phyloP scores from a whole-genome alignment of 106 monocot genomes.

The Gastrodia elata region DNA sequence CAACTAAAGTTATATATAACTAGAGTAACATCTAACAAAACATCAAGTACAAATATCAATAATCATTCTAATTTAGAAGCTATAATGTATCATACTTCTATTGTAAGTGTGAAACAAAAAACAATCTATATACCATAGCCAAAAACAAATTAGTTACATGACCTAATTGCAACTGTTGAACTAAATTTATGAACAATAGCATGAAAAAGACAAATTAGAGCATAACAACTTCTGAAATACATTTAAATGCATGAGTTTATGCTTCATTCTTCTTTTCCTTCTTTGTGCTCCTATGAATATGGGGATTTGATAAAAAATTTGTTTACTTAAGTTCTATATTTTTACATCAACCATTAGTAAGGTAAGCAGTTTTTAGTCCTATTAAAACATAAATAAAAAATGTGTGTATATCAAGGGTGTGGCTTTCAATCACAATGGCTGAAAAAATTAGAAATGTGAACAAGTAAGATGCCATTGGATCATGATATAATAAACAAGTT shows the following conservation, averaged over 20 bases:
- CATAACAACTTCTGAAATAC: background rate
- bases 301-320: background rate
- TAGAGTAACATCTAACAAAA: background rate
- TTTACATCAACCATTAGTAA: background rate
- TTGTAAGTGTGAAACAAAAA: too few species aligned
- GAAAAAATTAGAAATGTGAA: background rate
- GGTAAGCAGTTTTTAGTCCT: background rate
- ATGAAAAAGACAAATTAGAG: background rate
- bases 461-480: background rate
- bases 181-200: too few species aligned
- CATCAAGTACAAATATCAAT: background rate
- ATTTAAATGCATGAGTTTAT: background rate
- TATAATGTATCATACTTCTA: too few species aligned
- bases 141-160: too few species aligned
- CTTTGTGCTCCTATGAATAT: background rate
- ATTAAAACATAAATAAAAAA: background rate
- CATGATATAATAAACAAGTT: slow-evolving; percentile 16
- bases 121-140: too few species aligned
- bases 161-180: too few species aligned
- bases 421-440: background rate
- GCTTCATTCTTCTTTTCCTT: background rate
- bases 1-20: background rate
- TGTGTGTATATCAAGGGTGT: background rate
- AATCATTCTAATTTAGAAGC: too few species aligned
- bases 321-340: background rate